Evolutionary conservation across 495 filamentous ascomycete genomes (phyloP).

Genomic region (Bryoglossum gracile): DNA sequence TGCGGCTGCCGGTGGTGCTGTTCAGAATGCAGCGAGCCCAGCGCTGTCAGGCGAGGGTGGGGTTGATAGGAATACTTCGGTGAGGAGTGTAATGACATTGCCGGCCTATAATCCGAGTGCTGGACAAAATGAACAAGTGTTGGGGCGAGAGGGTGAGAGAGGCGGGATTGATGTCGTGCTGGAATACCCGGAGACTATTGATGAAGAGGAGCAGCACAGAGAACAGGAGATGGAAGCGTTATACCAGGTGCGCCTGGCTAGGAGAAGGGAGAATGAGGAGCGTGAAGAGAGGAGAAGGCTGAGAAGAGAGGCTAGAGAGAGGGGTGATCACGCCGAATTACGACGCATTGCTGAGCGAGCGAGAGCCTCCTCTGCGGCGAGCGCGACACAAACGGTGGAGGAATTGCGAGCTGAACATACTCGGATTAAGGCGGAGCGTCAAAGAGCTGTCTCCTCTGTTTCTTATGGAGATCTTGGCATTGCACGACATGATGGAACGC

Average conservation of each 20-base stretch:
- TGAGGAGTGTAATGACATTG: slow-evolving; percentile 88
- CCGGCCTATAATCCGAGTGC: slow-evolving; percentile 67
- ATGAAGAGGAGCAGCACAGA: slow-evolving; percentile 61
- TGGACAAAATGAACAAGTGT: slow-evolving; percentile 69
- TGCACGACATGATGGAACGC: slow-evolving; percentile 80
- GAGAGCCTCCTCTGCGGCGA: slow-evolving; percentile 19
- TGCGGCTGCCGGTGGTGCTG: slow-evolving; percentile 14
- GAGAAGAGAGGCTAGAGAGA: slow-evolving; percentile 59
- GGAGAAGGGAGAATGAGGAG: slow-evolving; percentile 67
- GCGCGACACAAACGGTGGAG: slow-evolving; percentile 31
- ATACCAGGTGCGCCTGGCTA: slow-evolving; percentile 79
- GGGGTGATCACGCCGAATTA: slow-evolving; percentile 58
- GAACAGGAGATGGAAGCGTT: slow-evolving; percentile 89
- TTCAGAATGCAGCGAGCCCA: slow-evolving; percentile 3
- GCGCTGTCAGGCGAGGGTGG: slow-evolving; percentile 25
- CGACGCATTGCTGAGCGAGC: slow-evolving; percentile 46
- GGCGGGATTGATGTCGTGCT: slow-evolving; percentile 88
- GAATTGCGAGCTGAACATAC: slow-evolving; percentile 61
- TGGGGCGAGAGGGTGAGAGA: slow-evolving; percentile 86
- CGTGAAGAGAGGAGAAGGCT: slow-evolving; percentile 64
- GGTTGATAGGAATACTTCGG: slow-evolving; percentile 75
- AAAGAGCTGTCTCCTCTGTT: slow-evolving; percentile 73
- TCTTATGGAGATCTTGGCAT: slow-evolving; percentile 81
- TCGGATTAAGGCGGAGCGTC: slow-evolving; percentile 52
- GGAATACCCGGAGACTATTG: slow-evolving; percentile 59